Percentiles rank a stretch among this genome's conserved stretches.
Conservation (phyloP, 768 basidiomycete genomes). For the Rhodotorula taiwanensis region DNA sequence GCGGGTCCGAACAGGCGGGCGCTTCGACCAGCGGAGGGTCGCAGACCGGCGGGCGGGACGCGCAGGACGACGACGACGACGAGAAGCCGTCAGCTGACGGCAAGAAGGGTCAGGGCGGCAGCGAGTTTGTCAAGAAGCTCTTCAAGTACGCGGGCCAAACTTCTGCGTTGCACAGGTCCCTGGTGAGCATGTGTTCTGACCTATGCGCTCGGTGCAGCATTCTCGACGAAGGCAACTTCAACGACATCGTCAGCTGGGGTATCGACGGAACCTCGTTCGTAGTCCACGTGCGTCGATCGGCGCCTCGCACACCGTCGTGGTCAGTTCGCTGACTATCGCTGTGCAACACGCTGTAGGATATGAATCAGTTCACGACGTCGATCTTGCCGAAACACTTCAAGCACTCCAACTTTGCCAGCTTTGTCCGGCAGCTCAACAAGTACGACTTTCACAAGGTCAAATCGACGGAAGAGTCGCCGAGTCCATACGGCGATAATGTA, state of each 20-base stretch:
- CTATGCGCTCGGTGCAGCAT: slow-evolving; percentile 53
- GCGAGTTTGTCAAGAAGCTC: slow-evolving; percentile 88
- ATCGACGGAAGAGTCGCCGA: slow-evolving; percentile 58
- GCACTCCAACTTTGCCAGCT: slow-evolving; percentile 86
- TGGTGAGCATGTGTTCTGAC: too few relatives aligned
- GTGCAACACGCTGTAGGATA: slow-evolving; percentile 52
- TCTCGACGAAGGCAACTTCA: slow-evolving; percentile 71
- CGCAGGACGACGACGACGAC: slow-evolving; percentile 16
- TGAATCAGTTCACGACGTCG: slow-evolving; percentile 87
- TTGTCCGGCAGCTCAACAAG: slow-evolving; percentile 89
- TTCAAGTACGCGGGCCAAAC: slow-evolving; percentile 78
- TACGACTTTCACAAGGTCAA: slow-evolving; percentile 97
- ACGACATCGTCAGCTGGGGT: slow-evolving; percentile 73
- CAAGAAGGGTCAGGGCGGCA: slow-evolving; percentile 41
- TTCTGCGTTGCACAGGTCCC: too few relatives aligned
- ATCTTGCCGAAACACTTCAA: slow-evolving; percentile 90
- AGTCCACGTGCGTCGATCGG: slow-evolving; percentile 57
- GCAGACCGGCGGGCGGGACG: neutral
- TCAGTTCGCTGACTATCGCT: neutral
- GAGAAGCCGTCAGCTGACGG: slow-evolving; percentile 10
- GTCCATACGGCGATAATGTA: slow-evolving; percentile 58
- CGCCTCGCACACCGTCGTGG: neutral
- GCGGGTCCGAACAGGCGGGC: neutral
- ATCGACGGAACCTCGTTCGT: slow-evolving; percentile 80
- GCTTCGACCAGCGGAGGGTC: too few relatives aligned